Conservation (phyloP, 805 yeast species). For the Myxozyma lipomycoides region DNA sequence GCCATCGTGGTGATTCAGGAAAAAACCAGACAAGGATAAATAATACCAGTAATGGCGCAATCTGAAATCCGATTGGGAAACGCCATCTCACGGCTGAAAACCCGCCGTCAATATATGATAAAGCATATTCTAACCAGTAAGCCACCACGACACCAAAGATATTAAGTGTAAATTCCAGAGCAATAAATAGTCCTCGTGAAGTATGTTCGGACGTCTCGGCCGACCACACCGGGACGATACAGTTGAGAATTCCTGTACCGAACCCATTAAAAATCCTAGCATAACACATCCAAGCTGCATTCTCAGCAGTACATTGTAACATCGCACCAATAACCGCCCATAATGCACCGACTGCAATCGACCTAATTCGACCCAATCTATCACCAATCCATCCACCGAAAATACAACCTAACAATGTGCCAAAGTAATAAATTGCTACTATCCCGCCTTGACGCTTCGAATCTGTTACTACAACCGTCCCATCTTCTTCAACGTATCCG, state of each 20-base stretch:
- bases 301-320: constrained; percentile 43
- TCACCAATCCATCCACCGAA: constrained; percentile 46
- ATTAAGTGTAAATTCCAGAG: constrained; percentile 55
- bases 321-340: constrained; percentile 46
- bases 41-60: constrained; percentile 46
- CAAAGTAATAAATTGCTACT: constrained; percentile 37
- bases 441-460: constrained; percentile 34
- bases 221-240: constrained; percentile 64
- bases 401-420: constrained; percentile 27
- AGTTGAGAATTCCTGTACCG: constrained; percentile 31
- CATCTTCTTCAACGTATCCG: constrained; percentile 28
- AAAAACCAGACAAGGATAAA: constrained; percentile 41
- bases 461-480: constrained; percentile 27
- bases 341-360: constrained; percentile 37
- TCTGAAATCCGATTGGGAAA: constrained; percentile 50
- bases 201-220: constrained; percentile 65
- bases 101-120: constrained; percentile 44
- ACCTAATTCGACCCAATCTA: constrained; percentile 53
- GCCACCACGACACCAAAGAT: constrained; percentile 65
- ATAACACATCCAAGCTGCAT: constrained; percentile 56
- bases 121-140: constrained; percentile 66
- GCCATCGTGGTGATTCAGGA: constrained; percentile 43
- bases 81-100: constrained; percentile 45
- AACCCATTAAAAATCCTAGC: constrained; percentile 50
- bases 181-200: constrained; percentile 47